Base-by-base conservation (phyloP, 176 grass and related monocot genomes). In the Canna indica region DNA sequence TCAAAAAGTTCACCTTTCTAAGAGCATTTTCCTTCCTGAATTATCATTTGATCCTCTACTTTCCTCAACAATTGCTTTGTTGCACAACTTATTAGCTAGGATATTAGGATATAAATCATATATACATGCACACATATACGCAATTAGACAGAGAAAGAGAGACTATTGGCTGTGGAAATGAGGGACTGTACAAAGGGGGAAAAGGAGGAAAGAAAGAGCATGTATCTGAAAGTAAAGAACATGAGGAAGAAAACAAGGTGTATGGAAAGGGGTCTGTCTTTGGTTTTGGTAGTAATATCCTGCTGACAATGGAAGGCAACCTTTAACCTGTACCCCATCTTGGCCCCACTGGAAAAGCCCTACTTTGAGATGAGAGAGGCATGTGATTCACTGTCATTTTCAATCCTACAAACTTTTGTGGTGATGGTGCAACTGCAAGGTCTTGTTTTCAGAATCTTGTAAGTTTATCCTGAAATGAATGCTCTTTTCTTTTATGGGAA, bases 301-400 rank as follows among this genome's bases (percentile, higher is more conserved):
- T 36, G 47, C 69, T 53, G 69, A 71, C 47, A 36, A 36, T 45
- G 46, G 45, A 71, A 71, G 69, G 47, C 46, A 54, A 32, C 29
- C 27, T 71, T 60, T 59, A 59, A 59, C 56, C 56, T 12, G 58
- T 60, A 60, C 58, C 58, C 58, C 27, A 30, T 15, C 24, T 60
- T 28, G 58, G 26, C 58, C 58, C 67, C 46, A 45, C 46, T 35
- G 47, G 2, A 71, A 71, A 34, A 5, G 47, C 25, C 47, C 47
- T 14, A 5, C 30, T 67, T 67, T 67, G 64, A 67, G 64, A 67
- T 25, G 30, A 67, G 64, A 32, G 31, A 54, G 30, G 28, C 69
- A 71, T 71, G 69, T 71, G 69, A 71, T 30, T n/a, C 69, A 35
- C 69, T 71, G 69, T 34, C 69, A 71, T 46, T 41, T 46, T 33